These are phyloP conservation scores for Dryas octopetala DNA, from an alignment of 306 rosid genomes.

Conservation along the genomic window DNA sequence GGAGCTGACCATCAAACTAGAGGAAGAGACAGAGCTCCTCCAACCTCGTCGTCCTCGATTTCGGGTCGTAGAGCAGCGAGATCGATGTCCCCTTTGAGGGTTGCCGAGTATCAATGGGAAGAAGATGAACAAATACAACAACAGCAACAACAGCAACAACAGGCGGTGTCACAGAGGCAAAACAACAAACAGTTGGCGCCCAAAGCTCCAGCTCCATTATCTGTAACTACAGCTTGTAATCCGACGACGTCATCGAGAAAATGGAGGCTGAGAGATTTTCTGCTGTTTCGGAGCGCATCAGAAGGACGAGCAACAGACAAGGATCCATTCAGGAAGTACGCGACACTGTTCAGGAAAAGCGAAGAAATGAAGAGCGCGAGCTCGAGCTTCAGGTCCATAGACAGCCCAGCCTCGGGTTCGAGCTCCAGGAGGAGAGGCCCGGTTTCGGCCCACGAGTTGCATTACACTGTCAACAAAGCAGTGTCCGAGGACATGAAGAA, in stretches of 20 bases:
- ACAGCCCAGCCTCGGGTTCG: slow-evolving; percentile 14
- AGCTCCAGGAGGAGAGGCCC: slow-evolving; percentile 36
- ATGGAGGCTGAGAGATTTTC: slow-evolving; percentile 77
- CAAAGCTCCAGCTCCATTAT: neutral
- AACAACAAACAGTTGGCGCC: slow-evolving; percentile 25
- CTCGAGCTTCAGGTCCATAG: slow-evolving; percentile 51
- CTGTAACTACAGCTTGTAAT: slow-evolving; percentile 31
- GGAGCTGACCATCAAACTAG: slow-evolving; percentile 16
- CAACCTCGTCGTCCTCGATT: slow-evolving; percentile 23
- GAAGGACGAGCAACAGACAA: slow-evolving; percentile 75
- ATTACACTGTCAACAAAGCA: slow-evolving; percentile 68
- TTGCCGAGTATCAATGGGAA: slow-evolving; percentile 46
- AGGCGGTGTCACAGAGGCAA: neutral
- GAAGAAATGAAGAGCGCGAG: slow-evolving; percentile 46
- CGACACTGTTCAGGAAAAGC: slow-evolving; percentile 32
- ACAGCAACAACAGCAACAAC: slow-evolving; percentile 23
- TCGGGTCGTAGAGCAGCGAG: slow-evolving; percentile 55
- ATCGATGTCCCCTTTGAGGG: slow-evolving; percentile 68
- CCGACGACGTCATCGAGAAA: slow-evolving; percentile 37
- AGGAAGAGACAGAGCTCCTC: slow-evolving; percentile 51
- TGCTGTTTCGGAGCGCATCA: slow-evolving; percentile 82
- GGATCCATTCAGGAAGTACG: slow-evolving; percentile 60
- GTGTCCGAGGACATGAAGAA: slow-evolving; percentile 72
- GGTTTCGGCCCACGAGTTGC: slow-evolving; percentile 71
- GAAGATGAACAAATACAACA: slow-evolving; percentile 38